Evolutionary conservation across 2,329 filamentous ascomycete species (phyloP), one percentile per base, ranked within the genome.

Genomic region (Ilyonectria destructans): DNA sequence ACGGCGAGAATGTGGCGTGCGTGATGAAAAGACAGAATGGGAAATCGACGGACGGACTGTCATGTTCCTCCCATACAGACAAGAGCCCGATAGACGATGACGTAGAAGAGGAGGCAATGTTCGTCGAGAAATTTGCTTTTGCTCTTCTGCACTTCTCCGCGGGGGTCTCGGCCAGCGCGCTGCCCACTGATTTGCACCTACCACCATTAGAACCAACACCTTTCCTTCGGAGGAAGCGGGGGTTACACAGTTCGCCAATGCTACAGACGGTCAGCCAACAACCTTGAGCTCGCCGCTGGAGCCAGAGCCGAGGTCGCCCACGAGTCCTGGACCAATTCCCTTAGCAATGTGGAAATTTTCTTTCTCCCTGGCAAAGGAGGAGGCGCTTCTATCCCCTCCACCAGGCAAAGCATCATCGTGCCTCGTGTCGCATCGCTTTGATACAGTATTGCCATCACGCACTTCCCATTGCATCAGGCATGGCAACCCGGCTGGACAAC

Each of bases 201-300:
- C 37, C 40, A 62, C 49, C 37, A 43, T 15, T 35, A 61, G 35
- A 33, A 55, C 49, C 40, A 55, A 40, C 49, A 23, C 40, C 23
- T 31, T 45, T 62, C 35, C 49, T 40, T 31, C 48, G 29, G 51
- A 40, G 29, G 37, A 56, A 54, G 58, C 58, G 48, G 58, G 58
- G 49, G 48, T 40, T 51, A 19, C 48, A 37, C 31, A 52, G 45
- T 48, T 62, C 33, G 26, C 33, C n/a, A n/a, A 43, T 21, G 29
- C 17, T 40, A 21, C 56, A 23, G 58, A 40, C 55, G 37, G 35
- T 52, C 40, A 52, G 40, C 57, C 31, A 58, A 54, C 31, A 15
- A 17, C 10, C 29, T 13, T 19, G 29, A 21, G 29, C 10, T 19
- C 9, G 29, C 8, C 31, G 29, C 29, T 19, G n/a, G 17, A 51